These are phyloP conservation scores for Hygrophila difformis DNA, from an alignment of 257 asterid genomes.

Conservation along the genomic window DNA sequence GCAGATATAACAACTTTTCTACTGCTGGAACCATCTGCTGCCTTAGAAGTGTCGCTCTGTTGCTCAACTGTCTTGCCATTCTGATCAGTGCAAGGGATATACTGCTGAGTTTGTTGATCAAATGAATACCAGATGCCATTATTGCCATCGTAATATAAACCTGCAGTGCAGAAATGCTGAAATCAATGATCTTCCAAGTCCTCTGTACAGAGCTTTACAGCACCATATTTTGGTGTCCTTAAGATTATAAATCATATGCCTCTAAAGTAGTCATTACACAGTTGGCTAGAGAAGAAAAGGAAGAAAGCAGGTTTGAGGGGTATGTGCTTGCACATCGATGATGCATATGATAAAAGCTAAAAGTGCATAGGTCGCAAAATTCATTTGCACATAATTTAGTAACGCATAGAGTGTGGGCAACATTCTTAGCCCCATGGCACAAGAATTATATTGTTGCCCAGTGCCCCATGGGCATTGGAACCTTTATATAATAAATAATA, in stretches of 20 bases:
- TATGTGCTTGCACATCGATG: no score
- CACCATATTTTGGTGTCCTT: neutral
- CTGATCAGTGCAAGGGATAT: constrained; percentile 71
- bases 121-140: constrained; percentile 84
- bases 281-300: neutral
- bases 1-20: constrained; percentile 84
- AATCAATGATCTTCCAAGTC: constrained; percentile 3
- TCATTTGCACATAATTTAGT: no score
- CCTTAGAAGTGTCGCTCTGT: constrained; percentile 40
- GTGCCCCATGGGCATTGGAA: no score
- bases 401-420: no score
- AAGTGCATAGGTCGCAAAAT: no score
- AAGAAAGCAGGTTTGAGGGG: no score
- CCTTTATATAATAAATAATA: no score
- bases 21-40: constrained; percentile 43
- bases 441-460: no score
- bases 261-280: neutral
- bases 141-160: constrained; percentile 90
- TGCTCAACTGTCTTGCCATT: constrained; percentile 57
- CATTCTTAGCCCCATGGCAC: no score
- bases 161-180: constrained; percentile 28
- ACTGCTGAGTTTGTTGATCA: constrained; percentile 78
- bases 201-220: constrained; percentile 4
- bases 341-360: no score
- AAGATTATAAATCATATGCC: neutral